Percentiles rank a stretch among this genome's conserved stretches.
Conservation (phyloP, 345 rosid species). For the Eucalyptus marginata region DNA sequence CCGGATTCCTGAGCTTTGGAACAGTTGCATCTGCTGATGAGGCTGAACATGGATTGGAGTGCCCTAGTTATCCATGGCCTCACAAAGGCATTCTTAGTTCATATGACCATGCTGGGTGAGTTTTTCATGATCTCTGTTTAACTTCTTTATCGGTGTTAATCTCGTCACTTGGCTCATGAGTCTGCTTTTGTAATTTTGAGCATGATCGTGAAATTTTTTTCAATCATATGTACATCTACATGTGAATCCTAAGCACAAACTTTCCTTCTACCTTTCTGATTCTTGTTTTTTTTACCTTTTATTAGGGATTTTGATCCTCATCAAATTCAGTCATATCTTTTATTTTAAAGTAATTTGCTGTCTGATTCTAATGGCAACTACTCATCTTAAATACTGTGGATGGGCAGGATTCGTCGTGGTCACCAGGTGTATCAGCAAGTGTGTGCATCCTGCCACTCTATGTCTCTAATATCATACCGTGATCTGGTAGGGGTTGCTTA, state of each 20-base stretch:
- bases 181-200: not conserved
- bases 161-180: not conserved
- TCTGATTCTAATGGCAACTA: not conserved
- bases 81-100: slow-evolving; percentile 95
- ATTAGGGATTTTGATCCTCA: not conserved
- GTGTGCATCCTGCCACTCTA: slow-evolving; percentile 99
- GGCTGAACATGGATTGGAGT: slow-evolving; percentile 91
- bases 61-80: slow-evolving; percentile 97
- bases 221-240: not conserved
- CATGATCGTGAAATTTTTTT: not conserved
- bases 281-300: not conserved
- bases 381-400: slow-evolving; percentile 1
- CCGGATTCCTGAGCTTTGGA: slow-evolving; percentile 75
- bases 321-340: not conserved
- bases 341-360: not conserved
- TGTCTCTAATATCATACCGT: slow-evolving; percentile 92
- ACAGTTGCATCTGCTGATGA: slow-evolving; percentile 91
- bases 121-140: not conserved
- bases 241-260: not conserved
- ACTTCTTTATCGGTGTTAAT: not conserved
- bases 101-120: slow-evolving; percentile 99
- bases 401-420: slow-evolving; percentile 94
- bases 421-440: slow-evolving; percentile 98
- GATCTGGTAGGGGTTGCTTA: slow-evolving; percentile 98
- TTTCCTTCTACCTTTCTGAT: not conserved